Evolutionary conservation across 495 filamentous ascomycete genomes (phyloP).

Genomic region (Trypethelium eluteriae): DNA sequence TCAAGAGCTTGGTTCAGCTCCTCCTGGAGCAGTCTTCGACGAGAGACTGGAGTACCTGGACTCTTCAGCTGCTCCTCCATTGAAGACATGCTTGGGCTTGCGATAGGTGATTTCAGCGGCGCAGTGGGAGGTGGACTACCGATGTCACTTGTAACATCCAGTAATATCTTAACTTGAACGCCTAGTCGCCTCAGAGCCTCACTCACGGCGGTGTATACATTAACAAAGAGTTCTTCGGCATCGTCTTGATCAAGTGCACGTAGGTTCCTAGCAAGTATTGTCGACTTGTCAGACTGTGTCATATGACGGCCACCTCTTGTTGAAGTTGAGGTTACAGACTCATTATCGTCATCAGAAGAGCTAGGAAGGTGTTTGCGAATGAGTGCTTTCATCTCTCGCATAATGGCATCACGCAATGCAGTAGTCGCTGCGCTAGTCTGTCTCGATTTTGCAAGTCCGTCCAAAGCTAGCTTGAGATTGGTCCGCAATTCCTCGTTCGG

Average conservation of each 20-base stretch:
- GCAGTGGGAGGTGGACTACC: slow-evolving; percentile 33
- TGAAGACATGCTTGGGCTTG: slow-evolving; percentile 21
- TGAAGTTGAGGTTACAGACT: slow-evolving; percentile 80
- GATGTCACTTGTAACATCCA: slow-evolving; percentile 84
- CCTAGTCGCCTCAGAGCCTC: slow-evolving; percentile 78
- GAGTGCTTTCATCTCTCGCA: slow-evolving; percentile 78
- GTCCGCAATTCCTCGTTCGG: slow-evolving; percentile 60
- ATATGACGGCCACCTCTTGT: slow-evolving; percentile 64
- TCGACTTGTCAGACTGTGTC: slow-evolving; percentile 81
- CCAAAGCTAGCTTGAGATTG: slow-evolving; percentile 58
- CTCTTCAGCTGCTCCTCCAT: slow-evolving; percentile 15
- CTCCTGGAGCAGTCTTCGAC: slow-evolving; percentile 47
- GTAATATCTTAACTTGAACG: slow-evolving; percentile 87
- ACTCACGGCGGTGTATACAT: slow-evolving; percentile 76
- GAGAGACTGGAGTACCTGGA: not conserved
- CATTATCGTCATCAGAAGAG: slow-evolving; percentile 85
- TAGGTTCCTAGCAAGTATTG: slow-evolving; percentile 83
- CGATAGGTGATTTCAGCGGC: slow-evolving; percentile 22
- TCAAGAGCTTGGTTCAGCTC: slow-evolving; percentile 80
- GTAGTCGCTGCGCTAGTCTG: slow-evolving; percentile 71
- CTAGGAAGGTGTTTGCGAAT: slow-evolving; percentile 82
- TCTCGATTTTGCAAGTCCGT: slow-evolving; percentile 69
- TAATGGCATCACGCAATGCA: slow-evolving; percentile 76
- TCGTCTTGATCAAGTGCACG: slow-evolving; percentile 74
- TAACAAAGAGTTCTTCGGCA: slow-evolving; percentile 75